These are phyloP conservation scores for Flaveria sonorensis DNA, from an alignment of 129 eudicot species.

Conservation along the genomic window DNA sequence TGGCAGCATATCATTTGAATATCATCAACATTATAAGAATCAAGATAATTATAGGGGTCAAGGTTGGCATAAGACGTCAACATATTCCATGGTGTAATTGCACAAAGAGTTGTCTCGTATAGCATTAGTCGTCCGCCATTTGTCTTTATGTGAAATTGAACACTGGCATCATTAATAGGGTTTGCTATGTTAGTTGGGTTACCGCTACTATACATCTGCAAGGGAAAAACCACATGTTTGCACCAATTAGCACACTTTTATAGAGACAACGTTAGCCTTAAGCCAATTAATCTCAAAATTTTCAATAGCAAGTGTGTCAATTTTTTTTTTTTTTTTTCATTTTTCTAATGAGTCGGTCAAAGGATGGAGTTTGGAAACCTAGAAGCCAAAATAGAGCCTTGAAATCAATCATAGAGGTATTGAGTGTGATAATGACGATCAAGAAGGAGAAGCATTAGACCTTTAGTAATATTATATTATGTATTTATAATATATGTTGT, in stretches of 20 bases:
- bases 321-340: background rate
- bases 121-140: slow-evolving; percentile 71
- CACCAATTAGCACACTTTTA: slow-evolving; percentile 17
- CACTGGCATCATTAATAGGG: slow-evolving; percentile 90
- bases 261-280: background rate
- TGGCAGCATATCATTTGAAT: slow-evolving; percentile 91
- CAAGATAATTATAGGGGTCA: slow-evolving; percentile 73
- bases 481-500: too few species aligned
- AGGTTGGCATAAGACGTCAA: slow-evolving; percentile 43
- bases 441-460: background rate
- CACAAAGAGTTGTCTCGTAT: slow-evolving; percentile 81
- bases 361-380: background rate
- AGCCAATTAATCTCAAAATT: background rate
- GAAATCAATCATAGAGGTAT: background rate
- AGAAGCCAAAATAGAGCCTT: slow-evolving; percentile 2
- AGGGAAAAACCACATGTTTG: slow-evolving; percentile 11
- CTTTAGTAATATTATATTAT: background rate
- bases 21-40: slow-evolving; percentile 67
- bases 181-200: slow-evolving; percentile 97
- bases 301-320: slow-evolving; percentile 3
- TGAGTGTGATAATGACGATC: background rate
- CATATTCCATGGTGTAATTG: slow-evolving; percentile 65
- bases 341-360: background rate
- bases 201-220: slow-evolving; percentile 99
- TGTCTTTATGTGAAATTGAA: slow-evolving; percentile 85